Conservation (phyloP, 2,329 filamentous ascomycete species). For the Fusarium albidum region DNA sequence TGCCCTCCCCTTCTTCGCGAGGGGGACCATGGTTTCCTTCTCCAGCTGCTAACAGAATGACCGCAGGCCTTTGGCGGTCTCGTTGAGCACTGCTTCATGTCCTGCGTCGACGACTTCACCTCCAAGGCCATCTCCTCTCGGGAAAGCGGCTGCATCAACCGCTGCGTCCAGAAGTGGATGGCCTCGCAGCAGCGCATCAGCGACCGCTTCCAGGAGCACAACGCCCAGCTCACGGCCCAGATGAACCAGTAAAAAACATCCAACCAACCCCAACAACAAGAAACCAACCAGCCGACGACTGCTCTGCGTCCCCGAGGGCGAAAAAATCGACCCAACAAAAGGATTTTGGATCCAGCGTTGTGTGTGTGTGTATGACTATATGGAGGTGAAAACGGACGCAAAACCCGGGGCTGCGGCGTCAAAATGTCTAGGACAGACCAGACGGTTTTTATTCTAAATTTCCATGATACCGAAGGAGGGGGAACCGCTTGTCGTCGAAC, state of each 20-base stretch:
- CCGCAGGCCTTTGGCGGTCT: constrained; percentile 48
- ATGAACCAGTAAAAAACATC: constrained; percentile 52
- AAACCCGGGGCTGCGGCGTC: constrained; percentile 14
- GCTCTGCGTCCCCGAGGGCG: not conserved
- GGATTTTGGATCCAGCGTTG: not conserved
- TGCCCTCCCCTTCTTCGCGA: constrained; percentile 9
- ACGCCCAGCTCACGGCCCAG: constrained; percentile 65
- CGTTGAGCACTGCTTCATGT: constrained; percentile 91
- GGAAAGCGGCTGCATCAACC: constrained; percentile 91
- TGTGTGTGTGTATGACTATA: constrained; percentile 37
- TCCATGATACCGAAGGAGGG: constrained; percentile 16
- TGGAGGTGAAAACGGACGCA: constrained; percentile 5
- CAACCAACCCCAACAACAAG: too few relatives aligned
- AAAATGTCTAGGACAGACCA: constrained; percentile 13
- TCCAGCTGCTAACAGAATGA: not conserved
- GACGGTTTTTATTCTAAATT: not conserved
- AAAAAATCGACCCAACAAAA: not conserved
- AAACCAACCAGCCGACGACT: not conserved
- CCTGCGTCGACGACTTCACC: constrained; percentile 98
- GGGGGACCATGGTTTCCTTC: not conserved
- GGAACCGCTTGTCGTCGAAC: constrained; percentile 5
- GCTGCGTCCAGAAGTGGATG: constrained; percentile 96
- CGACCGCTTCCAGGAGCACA: constrained; percentile 84
- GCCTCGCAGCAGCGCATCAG: constrained; percentile 89
- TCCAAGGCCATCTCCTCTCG: constrained; percentile 90